Conservation (phyloP, 441 rosid species). For the Flueggea neowawraea region DNA sequence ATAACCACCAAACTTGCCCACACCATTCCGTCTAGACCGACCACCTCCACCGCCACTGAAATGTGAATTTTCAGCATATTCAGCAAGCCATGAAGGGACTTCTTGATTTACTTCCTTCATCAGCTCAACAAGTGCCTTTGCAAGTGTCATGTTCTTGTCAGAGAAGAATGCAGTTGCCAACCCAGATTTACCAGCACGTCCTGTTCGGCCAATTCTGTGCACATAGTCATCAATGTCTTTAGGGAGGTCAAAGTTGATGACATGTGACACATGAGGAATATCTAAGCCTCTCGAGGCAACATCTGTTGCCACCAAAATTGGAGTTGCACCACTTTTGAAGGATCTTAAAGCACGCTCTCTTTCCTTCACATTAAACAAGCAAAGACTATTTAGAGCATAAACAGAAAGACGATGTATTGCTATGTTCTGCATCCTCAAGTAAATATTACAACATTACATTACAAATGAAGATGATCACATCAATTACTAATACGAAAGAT, state of each 20-base stretch:
- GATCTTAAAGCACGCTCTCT: constrained; percentile 49
- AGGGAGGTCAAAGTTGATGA: constrained; percentile 55
- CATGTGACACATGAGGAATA: constrained; percentile 48
- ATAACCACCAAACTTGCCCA: constrained; percentile 39
- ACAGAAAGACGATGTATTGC: not conserved
- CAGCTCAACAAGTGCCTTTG: constrained; percentile 40
- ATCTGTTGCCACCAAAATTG: constrained; percentile 59
- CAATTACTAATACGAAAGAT: no score
- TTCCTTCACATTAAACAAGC: constrained; percentile 34
- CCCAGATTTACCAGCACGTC: constrained; percentile 59
- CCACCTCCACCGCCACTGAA: constrained; percentile 13
- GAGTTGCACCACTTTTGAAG: constrained; percentile 38
- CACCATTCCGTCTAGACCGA: constrained; percentile 10
- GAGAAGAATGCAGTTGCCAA: constrained; percentile 54
- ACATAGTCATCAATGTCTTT: constrained; percentile 45
- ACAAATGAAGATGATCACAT: no score
- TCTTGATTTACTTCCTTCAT: constrained; percentile 52
- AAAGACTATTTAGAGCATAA: not conserved
- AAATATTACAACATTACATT: no score
- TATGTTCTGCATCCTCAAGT: no score
- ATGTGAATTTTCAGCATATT: constrained; percentile 27
- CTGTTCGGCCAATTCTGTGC: constrained; percentile 58
- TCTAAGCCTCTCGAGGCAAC: constrained; percentile 60
- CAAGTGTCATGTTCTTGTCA: constrained; percentile 38
- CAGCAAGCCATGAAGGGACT: constrained; percentile 45